These are phyloP conservation scores for Microglena sp. DNA, from an alignment of 139 green algal species.

Conservation along the genomic window DNA sequence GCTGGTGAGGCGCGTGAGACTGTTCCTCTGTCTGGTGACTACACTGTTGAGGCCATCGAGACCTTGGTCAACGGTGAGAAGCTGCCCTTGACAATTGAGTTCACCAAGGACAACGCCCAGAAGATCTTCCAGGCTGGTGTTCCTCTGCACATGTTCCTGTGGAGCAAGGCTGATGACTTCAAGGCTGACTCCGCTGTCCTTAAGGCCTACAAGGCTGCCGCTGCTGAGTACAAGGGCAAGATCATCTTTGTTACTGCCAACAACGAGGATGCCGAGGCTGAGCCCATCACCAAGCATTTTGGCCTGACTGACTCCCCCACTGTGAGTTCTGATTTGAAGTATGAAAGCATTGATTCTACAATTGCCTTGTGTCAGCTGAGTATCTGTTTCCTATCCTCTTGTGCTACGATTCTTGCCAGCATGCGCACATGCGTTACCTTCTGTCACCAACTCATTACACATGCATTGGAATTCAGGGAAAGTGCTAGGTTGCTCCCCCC, in stretches of 20 bases:
- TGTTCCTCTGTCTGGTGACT: background rate
- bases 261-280: constrained; percentile 23
- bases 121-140: constrained; percentile 76
- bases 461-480: too few species aligned
- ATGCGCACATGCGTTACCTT: too few species aligned
- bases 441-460: too few species aligned
- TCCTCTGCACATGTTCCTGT: constrained; percentile 40
- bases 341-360: too few species aligned
- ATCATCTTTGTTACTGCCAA: constrained; percentile 58
- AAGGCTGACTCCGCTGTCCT: constrained; percentile 14
- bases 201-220: too few species aligned
- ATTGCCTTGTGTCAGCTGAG: too few species aligned
- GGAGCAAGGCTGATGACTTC: constrained; percentile 20
- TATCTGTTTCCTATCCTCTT: too few species aligned
- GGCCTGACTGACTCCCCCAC: constrained; percentile 56
- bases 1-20: constrained; percentile 12
- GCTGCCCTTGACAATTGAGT: constrained; percentile 61
- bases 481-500: too few species aligned
- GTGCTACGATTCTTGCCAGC: too few species aligned
- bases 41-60: background rate
- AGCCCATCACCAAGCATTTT: constrained; percentile 74
- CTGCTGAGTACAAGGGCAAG: constrained; percentile 58
- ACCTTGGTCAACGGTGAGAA: constrained; percentile 56
- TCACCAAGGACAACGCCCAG: constrained; percentile 51
- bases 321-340: too few species aligned